Conservation (phyloP, 352 stramenopile genomes). For the Hyaloperonospora arabidopsidis region DNA sequence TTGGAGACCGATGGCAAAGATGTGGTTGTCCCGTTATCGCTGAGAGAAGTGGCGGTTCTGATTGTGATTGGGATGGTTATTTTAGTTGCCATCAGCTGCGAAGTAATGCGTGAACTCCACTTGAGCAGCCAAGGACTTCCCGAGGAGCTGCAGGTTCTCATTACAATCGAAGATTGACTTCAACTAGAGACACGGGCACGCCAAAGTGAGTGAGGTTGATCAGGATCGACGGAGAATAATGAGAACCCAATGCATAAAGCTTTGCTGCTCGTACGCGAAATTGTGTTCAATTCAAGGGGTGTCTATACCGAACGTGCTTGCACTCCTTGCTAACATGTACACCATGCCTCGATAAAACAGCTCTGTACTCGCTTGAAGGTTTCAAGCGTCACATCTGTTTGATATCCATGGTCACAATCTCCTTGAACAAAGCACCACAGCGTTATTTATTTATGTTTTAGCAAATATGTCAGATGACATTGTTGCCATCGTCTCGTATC, state of each 20-base stretch:
- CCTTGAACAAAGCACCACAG: background rate
- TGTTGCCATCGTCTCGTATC: conserved; percentile 8
- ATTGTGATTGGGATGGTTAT: conserved; percentile 23
- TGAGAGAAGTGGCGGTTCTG: conserved; percentile 25
- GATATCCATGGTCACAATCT: no score
- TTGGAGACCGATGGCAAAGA: conserved; percentile 8
- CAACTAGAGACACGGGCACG: conserved; percentile 6
- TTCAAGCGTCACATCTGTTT: no score
- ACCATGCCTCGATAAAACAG: no score
- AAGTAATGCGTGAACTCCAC: conserved; percentile 27
- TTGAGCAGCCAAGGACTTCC: conserved; percentile 15
- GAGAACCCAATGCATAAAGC: no score
- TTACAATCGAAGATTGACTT: conserved; percentile 23
- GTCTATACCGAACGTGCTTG: no score
- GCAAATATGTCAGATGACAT: no score
- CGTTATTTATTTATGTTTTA: background rate
- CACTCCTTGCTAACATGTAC: no score
- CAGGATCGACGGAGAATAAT: no score
- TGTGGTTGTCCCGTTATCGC: conserved; percentile 21
- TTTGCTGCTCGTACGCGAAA: background rate
- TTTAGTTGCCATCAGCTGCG: conserved; percentile 25
- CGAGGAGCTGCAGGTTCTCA: conserved; percentile 27
- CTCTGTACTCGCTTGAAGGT: no score
- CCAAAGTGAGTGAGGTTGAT: background rate
- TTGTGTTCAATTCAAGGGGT: no score